phyloP scores from a whole-genome alignment of 108 stramenopile species.

The Schizochytrium sp. region DNA sequence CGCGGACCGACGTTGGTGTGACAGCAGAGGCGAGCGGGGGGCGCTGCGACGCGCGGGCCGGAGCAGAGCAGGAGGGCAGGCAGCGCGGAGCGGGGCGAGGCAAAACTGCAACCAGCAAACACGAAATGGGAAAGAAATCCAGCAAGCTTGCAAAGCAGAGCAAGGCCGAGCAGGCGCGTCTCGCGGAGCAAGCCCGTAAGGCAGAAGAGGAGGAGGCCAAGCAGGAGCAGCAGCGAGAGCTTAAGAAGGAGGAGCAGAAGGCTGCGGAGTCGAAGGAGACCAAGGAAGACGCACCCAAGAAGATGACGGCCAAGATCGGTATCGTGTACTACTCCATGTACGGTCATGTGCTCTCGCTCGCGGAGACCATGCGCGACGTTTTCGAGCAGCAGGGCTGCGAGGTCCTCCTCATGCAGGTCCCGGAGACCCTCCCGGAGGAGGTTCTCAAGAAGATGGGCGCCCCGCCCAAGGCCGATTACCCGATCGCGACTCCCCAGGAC shows the following conservation, averaged over 20 bases:
- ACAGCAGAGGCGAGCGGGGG: too few species aligned
- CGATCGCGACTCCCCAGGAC: slow-evolving; percentile 38
- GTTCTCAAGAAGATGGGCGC: slow-evolving; percentile 61
- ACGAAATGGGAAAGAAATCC: too few species aligned
- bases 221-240: too few species aligned
- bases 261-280: neutral
- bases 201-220: too few species aligned
- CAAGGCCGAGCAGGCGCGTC: too few species aligned
- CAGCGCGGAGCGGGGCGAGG: too few species aligned
- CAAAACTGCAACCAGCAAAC: too few species aligned
- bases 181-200: too few species aligned
- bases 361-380: slow-evolving; percentile 41
- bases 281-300: neutral
- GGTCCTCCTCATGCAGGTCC: slow-evolving; percentile 45
- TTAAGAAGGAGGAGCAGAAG: neutral
- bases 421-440: slow-evolving; percentile 58
- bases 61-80: too few species aligned
- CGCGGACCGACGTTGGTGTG: too few species aligned
- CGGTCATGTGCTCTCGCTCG: slow-evolving; percentile 50
- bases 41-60: too few species aligned
- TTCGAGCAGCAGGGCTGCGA: slow-evolving; percentile 48
- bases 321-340: slow-evolving; percentile 55
- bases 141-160: too few species aligned
- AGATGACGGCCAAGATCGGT: slow-evolving; percentile 5
- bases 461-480: slow-evolving; percentile 41